Evolutionary conservation across 345 rosid genomes (phyloP).

Genomic region (Noccaea bulbosa): DNA sequence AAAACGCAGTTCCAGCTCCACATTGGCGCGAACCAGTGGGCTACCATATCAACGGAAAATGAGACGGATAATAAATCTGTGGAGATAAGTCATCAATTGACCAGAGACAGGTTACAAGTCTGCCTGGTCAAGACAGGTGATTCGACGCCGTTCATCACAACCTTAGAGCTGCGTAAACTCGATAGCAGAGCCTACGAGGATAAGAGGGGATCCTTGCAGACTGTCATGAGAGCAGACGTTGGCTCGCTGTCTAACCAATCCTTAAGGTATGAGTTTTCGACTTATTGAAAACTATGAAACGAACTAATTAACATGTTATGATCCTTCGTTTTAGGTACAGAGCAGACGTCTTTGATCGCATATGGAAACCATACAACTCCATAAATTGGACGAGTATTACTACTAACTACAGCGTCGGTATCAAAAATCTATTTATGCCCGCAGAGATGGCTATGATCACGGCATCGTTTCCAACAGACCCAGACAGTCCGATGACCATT

Average conservation of each 20-base stretch:
- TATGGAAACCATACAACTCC: conserved; percentile 36
- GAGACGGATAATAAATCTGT: not conserved
- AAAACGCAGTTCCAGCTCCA: conserved; percentile 40
- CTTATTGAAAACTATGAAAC: not conserved
- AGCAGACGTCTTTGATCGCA: conserved; percentile 45
- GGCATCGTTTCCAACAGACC: conserved; percentile 39
- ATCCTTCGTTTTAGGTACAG: conserved; percentile 37
- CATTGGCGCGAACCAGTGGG: conserved; percentile 51
- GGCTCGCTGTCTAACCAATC: conserved; percentile 29
- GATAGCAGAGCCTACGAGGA: not conserved
- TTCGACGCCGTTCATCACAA: conserved; percentile 51
- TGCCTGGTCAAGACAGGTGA: conserved; percentile 49
- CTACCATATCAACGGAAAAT: not conserved
- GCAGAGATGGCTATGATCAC: conserved; percentile 43
- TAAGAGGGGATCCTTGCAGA: conserved; percentile 14
- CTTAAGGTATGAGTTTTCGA: conserved; percentile 37
- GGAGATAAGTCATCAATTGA: conserved; percentile 49
- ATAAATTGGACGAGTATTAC: not conserved
- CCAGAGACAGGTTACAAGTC: conserved; percentile 33
- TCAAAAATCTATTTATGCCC: not conserved
- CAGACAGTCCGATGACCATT: conserved; percentile 5
- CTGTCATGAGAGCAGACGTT: conserved; percentile 9
- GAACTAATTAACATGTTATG: not conserved
- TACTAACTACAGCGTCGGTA: not conserved
- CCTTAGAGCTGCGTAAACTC: conserved; percentile 48